A percentile compares a stretch with the other conserved stretches of the same genome.
Conservation (phyloP, 2,329 filamentous ascomycete genomes). For the Periconia sp. region DNA sequence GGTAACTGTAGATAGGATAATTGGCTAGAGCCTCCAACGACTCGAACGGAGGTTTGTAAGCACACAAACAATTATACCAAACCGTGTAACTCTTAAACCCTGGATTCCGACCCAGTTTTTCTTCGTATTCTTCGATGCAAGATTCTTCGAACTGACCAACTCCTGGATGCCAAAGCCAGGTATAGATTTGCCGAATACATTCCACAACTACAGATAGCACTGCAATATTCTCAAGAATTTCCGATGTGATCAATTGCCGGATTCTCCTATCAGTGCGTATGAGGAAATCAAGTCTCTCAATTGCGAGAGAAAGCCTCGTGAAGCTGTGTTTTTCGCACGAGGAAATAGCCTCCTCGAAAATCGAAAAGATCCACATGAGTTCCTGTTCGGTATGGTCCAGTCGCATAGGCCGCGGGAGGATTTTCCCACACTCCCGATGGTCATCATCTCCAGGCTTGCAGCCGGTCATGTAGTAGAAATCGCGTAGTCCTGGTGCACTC, state of each 20-base stretch:
- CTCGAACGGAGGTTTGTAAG: background rate
- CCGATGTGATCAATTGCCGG: background rate
- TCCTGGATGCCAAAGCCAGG: too few relatives aligned
- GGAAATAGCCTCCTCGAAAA: background rate
- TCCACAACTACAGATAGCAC: too few relatives aligned
- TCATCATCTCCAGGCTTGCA: background rate
- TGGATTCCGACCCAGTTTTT: background rate
- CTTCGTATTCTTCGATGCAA: background rate
- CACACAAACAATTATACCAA: too few relatives aligned
- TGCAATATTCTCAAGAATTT: too few relatives aligned
- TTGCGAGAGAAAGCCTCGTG: background rate
- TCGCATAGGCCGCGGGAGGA: background rate
- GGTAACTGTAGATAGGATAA: constrained; percentile 53
- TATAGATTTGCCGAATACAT: too few relatives aligned
- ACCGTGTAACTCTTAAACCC: background rate
- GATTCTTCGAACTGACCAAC: too few relatives aligned
- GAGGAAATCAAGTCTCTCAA: background rate
- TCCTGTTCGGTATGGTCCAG: background rate
- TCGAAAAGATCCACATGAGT: background rate
- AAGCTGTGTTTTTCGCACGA: background rate
- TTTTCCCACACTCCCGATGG: background rate
- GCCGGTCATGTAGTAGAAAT: background rate
- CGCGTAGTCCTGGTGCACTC: background rate
- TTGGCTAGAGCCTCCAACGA: constrained; percentile 3
- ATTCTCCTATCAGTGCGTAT: background rate